These are phyloP conservation scores for Zygotorulaspora chibaensis DNA, from an alignment of 805 yeast genomes.

Conservation along the genomic window DNA sequence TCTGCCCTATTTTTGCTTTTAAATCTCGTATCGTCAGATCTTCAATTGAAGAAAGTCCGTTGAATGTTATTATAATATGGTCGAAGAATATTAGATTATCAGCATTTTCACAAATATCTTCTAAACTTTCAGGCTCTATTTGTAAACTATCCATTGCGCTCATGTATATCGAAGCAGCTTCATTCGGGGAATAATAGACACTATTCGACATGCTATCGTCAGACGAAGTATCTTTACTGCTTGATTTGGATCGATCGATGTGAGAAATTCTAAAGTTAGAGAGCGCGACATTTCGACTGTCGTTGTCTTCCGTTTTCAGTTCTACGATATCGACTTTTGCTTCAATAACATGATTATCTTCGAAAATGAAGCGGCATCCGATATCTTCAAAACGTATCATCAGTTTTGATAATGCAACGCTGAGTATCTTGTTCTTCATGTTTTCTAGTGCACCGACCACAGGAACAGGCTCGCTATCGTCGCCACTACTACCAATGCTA, in stretches of 20 bases:
- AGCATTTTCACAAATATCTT: slow-evolving; percentile 27
- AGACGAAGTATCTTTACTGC: background rate
- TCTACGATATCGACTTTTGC: slow-evolving; percentile 30
- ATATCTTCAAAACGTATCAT: slow-evolving; percentile 47
- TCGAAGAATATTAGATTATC: slow-evolving; percentile 32
- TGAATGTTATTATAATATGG: slow-evolving; percentile 41
- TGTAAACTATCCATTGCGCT: slow-evolving; percentile 65
- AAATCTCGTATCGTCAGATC: slow-evolving; percentile 34
- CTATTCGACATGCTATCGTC: slow-evolving; percentile 42
- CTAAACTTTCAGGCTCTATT: slow-evolving; percentile 9
- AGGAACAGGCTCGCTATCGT: slow-evolving; percentile 12
- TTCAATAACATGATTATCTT: slow-evolving; percentile 36
- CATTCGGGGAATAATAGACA: slow-evolving; percentile 61
- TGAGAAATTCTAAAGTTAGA: slow-evolving; percentile 40
- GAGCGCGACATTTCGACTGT: slow-evolving; percentile 41
- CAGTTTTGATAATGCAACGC: slow-evolving; percentile 59
- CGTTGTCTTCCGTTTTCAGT: slow-evolving; percentile 41
- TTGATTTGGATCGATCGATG: slow-evolving; percentile 35
- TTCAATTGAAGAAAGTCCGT: slow-evolving; percentile 40
- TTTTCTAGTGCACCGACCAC: slow-evolving; percentile 41
- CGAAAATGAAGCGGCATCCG: slow-evolving; percentile 47
- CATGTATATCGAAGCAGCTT: slow-evolving; percentile 72
- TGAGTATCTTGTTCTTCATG: slow-evolving; percentile 61
- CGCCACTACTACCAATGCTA: slow-evolving; percentile 12
- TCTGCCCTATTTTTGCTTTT: slow-evolving; percentile 36